Evolutionary conservation across 352 stramenopile species (phyloP), one percentile per base, ranked within the genome.

Genomic region (Globisporangium lucens): DNA sequence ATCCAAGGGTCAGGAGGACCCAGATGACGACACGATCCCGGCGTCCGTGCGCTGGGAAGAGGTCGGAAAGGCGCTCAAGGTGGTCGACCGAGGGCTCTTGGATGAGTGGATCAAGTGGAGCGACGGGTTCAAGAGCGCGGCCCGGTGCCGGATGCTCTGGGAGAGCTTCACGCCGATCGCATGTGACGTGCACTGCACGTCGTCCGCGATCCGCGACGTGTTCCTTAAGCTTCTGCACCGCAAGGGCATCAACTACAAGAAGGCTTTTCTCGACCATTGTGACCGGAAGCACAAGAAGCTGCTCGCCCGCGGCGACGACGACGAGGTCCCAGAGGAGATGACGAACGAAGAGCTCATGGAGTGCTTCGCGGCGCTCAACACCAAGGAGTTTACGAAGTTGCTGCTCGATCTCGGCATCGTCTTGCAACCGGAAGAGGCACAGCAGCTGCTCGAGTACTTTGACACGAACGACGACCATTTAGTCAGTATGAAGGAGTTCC

Each of bases 211-310:
- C 33, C 89, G 91, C 24, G 89, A 96, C 64, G 85, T 96, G 36
- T 96, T 97, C 56, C 78, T 98, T 55, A 98, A 98, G 77, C 75
- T 98, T 38, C 76, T 98, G 22, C 87, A 96, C 67, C 85, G 87
- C n/a, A 87, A 85, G 24, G 87, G 89, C 47, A 75, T 95, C 20
- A 90, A 98, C 67, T 98, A 96, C 64, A 79, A 81, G 35, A 74
- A 88, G 24, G 86, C 87, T 0, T 97, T 97, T 49, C 64, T 93
- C 0, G 76, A 87, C 20, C 80, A 90, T 49, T 90, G 83, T 43
- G 73, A 80, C 10, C 75, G 75, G 12, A 82, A 88, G 47, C 80
- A 91, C 73, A 85, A 78, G 49, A 72, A 85, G 41, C 69, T 77
- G 0, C 57, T 95, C n/a, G 75, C 75, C 38, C 74, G 77, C 6